Evolutionary conservation across 2,329 filamentous ascomycete genomes (phyloP), one percentile per base, ranked within the genome.

Genomic region (Trichoderma lentiforme): DNA sequence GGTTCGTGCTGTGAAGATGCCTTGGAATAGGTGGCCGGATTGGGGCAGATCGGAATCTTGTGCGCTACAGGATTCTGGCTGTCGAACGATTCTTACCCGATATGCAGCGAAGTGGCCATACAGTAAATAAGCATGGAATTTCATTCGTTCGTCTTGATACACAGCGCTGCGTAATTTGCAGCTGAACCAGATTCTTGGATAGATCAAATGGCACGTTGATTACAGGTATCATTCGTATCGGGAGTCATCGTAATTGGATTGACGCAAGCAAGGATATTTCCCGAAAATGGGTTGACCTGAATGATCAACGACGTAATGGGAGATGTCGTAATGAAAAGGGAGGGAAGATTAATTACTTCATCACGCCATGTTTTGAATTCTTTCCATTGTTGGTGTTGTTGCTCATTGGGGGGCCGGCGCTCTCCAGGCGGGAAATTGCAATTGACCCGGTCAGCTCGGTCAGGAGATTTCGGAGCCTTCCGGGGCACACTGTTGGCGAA

Each of bases 341-440:
- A 8, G 0, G 6, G 15, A 18, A 8, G 1, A 1, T 4, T 0
- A 47, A 21, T 1, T 21, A 21, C 6, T 21, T 3, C n/a, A n/a
- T 51, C 43, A 51, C 43, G 43, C 43, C 43, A 51, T 51, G 4
- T 21, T 47, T 12, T n/a, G 43, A 51, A 51, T 51, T n/a, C 43
- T 51, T 51, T 47, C 21, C 4, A 6, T 51, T 21, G 8, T 6
- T 51, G 43, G 43, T 51, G 43, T 51, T 51, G 43, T 47, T 47
- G 18, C 43, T 47, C 18, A 21, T 18, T 39, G 36, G 43, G 43
- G 43, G 43, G 43, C 8, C 43, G 43, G 43, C 43, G n/a, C 43
- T 47, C 43, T 47, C 43, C 43, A 47, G n/a, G 43, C 18, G 4
- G 43, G 8, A 51, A 51, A 21, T 43, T 43, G 39, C 3, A 1